phyloP scores from a whole-genome alignment of 1,284 basidiomycete species.

The Papiliotrema laurentii region DNA sequence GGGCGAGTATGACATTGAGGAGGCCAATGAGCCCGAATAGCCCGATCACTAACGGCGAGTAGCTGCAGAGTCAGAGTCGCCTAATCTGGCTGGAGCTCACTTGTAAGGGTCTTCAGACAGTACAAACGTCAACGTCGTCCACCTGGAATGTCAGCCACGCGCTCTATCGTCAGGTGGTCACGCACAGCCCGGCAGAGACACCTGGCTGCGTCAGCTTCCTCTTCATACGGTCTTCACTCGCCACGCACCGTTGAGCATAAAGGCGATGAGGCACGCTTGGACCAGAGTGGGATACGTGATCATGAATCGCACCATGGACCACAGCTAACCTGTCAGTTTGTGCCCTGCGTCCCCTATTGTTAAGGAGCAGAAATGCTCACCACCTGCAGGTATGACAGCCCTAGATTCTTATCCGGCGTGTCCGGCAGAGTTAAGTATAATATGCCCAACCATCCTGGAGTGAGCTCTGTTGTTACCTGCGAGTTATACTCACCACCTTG shows the following conservation, averaged over 20 bases:
- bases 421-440: constrained; percentile 62
- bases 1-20: constrained; percentile 61
- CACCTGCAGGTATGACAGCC: constrained; percentile 59
- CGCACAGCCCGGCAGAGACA: constrained; percentile 38
- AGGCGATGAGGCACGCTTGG: constrained; percentile 58
- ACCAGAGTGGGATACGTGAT: constrained; percentile 65
- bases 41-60: constrained; percentile 59
- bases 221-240: no score
- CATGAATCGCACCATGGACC: constrained; percentile 63
- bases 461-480: neutral
- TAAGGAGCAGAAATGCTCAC: constrained; percentile 11
- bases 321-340: constrained; percentile 41
- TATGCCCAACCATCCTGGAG: constrained; percentile 51
- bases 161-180: constrained; percentile 6
- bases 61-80: constrained; percentile 10
- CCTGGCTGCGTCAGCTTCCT: constrained; percentile 9
- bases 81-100: constrained; percentile 41
- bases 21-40: constrained; percentile 68
- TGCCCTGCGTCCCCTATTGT: neutral
- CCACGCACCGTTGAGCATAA: constrained; percentile 52
- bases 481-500: constrained; percentile 28
- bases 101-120: constrained; percentile 62
- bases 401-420: constrained; percentile 58
- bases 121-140: constrained; percentile 69
- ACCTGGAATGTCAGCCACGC: constrained; percentile 36